phyloP scores from a whole-genome alignment of 1,284 basidiomycete species.

The Macrocystidia cucumis region DNA sequence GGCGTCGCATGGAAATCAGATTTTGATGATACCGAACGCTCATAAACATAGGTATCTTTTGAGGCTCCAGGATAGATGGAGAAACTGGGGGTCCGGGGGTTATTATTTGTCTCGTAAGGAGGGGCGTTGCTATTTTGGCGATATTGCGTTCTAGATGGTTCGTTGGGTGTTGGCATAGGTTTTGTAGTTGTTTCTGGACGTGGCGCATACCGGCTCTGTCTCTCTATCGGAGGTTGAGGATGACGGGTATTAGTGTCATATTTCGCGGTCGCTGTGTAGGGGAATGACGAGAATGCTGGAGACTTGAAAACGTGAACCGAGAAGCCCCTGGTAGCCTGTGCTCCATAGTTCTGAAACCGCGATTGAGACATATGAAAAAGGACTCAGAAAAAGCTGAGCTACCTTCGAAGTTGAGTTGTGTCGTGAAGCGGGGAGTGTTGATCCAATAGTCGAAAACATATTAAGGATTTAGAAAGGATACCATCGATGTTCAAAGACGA shows the following conservation, averaged over 20 bases:
- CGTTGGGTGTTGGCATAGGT: conserved; percentile 9
- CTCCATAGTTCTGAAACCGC: conserved; percentile 20
- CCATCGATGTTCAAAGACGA: conserved; percentile 16
- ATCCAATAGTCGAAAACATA: conserved; percentile 27
- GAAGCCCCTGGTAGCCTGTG: conserved; percentile 35
- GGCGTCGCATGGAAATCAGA: conserved; percentile 41
- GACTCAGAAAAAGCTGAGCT: conserved; percentile 3
- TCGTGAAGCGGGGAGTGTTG: conserved; percentile 12
- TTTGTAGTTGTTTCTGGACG: conserved; percentile 14
- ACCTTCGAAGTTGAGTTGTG: conserved; percentile 15
- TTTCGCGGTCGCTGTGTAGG: conserved; percentile 29
- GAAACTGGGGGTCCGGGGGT: conserved; percentile 18
- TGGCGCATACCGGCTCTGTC: conserved; percentile 21
- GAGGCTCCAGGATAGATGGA: conserved; percentile 36
- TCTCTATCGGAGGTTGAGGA: conserved; percentile 18
- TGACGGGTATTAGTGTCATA: conserved; percentile 34
- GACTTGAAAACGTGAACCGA: conserved; percentile 45
- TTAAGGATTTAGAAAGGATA: conserved; percentile 13
- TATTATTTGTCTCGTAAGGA: too few relatives aligned
- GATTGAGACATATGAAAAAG: conserved; percentile 1
- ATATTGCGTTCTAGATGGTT: too few relatives aligned
- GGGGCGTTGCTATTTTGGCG: too few relatives aligned
- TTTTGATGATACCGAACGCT: conserved; percentile 46
- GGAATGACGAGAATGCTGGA: conserved; percentile 28
- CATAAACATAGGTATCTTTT: conserved; percentile 47